Evolutionary conservation across 2,329 filamentous ascomycete genomes (phyloP).

Genomic region (Eutypa lata): DNA sequence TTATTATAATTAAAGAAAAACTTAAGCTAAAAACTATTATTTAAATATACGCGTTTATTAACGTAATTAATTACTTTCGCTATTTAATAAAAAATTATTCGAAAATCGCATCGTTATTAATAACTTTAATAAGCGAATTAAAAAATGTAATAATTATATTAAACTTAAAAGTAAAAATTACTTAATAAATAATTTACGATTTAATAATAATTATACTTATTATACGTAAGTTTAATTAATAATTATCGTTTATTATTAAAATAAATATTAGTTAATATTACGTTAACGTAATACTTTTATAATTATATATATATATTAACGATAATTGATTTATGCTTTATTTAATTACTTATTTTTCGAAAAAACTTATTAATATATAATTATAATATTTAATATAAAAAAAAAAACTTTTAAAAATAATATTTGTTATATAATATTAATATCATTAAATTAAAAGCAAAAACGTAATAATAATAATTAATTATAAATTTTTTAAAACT

Average conservation of each 20-base stretch:
- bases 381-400: too few species aligned
- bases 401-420: too few species aligned
- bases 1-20: neutral
- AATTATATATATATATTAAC: constrained; percentile 2
- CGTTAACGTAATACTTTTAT: neutral
- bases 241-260: neutral
- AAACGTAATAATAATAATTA: too few species aligned
- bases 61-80: neutral
- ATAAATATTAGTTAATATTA: too few species aligned
- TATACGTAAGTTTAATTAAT: neutral
- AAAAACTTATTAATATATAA: constrained; percentile 1
- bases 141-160: neutral
- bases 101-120: too few species aligned
- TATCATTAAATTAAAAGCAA: too few species aligned
- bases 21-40: neutral
- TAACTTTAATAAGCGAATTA: too few species aligned
- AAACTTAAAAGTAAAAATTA: neutral
- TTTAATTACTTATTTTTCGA: constrained; percentile 1
- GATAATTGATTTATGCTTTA: neutral
- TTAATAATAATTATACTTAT: neutral
- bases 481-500: too few species aligned
- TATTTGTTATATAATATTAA: too few species aligned
- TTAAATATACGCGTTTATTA: neutral
- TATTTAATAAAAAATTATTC: constrained; percentile 1
- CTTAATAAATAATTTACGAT: neutral